phyloP scores from a whole-genome alignment of 169 alveolate species.

The Cryptosporidium felis region DNA sequence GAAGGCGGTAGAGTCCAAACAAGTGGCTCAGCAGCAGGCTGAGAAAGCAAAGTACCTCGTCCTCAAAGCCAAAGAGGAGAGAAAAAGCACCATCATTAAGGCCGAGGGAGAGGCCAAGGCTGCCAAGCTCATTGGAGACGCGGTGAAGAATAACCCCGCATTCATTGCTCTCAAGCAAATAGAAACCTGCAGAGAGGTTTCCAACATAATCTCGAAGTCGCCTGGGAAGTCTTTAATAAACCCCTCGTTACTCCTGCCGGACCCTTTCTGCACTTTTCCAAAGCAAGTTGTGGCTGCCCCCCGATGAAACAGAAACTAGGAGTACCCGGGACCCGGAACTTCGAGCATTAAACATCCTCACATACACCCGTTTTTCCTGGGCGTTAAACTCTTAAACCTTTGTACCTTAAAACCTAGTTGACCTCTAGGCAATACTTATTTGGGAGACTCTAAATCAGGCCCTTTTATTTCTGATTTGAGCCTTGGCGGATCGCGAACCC shows the following conservation, averaged over 20 bases:
- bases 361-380: too few species aligned
- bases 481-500: too few species aligned
- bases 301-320: too few species aligned
- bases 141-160: conserved; percentile 87
- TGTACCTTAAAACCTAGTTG: too few species aligned
- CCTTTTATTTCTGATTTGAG: too few species aligned
- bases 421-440: too few species aligned
- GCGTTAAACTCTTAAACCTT: too few species aligned
- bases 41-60: conserved; percentile 95
- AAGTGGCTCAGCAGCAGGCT: conserved; percentile 98
- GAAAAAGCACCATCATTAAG: conserved; percentile 92
- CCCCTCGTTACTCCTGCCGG: not conserved
- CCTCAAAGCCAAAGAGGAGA: conserved; percentile 94
- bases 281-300: too few species aligned
- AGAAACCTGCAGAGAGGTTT: conserved; percentile 93
- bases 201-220: conserved; percentile 88
- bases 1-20: conserved; percentile 96
- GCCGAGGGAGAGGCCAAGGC: conserved; percentile 97
- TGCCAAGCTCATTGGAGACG: conserved; percentile 88
- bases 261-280: too few species aligned
- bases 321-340: too few species aligned
- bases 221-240: conserved; percentile 84
- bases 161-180: conserved; percentile 92
- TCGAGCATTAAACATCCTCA: too few species aligned
- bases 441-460: too few species aligned